phyloP scores from a whole-genome alignment of 1,139 yeast genomes.

The Yamadazyma epiphylla region DNA sequence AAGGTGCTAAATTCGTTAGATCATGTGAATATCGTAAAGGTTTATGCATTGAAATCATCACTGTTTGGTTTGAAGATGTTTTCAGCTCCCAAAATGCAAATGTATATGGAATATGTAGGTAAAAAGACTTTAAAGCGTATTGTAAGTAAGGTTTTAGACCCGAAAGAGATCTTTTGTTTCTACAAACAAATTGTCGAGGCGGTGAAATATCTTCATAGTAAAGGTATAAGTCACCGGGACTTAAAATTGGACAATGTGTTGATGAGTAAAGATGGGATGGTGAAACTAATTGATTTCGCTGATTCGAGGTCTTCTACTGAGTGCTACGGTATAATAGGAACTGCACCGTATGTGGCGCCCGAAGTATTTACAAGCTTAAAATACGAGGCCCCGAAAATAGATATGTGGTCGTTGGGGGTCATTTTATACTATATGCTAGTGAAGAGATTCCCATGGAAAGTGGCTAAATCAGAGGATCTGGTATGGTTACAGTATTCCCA shows the following conservation, averaged over 20 bases:
- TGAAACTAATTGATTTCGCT: conserved; percentile 38
- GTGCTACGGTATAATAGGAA: conserved; percentile 46
- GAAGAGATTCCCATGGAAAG: conserved; percentile 32
- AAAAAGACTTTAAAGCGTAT: conserved; percentile 17
- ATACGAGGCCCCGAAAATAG: conserved; percentile 41
- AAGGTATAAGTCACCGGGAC: conserved; percentile 38
- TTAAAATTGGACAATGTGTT: conserved; percentile 39
- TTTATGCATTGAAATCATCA: conserved; percentile 20
- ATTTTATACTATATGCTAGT: conserved; percentile 30
- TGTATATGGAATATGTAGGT: conserved; percentile 33
- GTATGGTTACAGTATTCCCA: too few relatives aligned
- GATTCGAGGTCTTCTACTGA: conserved; percentile 20
- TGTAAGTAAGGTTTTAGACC: conserved; percentile 6
- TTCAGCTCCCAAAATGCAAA: conserved; percentile 18
- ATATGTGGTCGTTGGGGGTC: conserved; percentile 51
- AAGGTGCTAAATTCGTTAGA: conserved; percentile 20
- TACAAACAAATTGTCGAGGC: conserved; percentile 33
- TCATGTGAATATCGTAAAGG: conserved; percentile 35
- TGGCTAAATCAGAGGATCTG: conserved; percentile 9
- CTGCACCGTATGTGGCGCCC: conserved; percentile 44
- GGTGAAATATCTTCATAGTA: conserved; percentile 27
- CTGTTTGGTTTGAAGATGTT: too few relatives aligned
- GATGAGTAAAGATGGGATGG: conserved; percentile 18
- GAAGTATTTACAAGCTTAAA: conserved; percentile 34
- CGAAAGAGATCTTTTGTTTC: conserved; percentile 24